Evolutionary conservation across 805 yeast genomes (phyloP).

Genomic region (Starmerella khaoyaiensis): DNA sequence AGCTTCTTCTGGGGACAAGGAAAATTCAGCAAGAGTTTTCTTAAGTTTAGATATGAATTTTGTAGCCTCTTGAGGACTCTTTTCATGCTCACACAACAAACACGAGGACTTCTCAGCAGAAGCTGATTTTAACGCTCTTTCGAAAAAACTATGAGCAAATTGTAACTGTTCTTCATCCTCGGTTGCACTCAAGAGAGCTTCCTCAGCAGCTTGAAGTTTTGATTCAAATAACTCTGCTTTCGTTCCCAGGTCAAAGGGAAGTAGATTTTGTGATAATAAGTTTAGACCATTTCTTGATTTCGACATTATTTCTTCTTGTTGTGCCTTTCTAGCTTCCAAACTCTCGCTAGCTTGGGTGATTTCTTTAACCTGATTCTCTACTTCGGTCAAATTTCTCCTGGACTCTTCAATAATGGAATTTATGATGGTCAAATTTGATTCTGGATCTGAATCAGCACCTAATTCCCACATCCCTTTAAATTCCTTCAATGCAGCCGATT

Average conservation of each 20-base stretch:
- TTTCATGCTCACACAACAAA: constrained; percentile 56
- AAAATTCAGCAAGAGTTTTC: constrained; percentile 27
- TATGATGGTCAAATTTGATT: no score
- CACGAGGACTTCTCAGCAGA: constrained; percentile 42
- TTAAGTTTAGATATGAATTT: constrained; percentile 21
- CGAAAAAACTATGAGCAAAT: constrained; percentile 57
- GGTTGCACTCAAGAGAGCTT: constrained; percentile 45
- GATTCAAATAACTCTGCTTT: constrained; percentile 25
- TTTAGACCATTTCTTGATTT: not conserved
- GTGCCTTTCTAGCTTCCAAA: no score
- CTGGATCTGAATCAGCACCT: no score
- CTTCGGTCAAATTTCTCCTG: no score
- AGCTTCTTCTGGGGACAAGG: constrained; percentile 28
- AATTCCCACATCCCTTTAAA: no score
- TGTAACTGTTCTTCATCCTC: constrained; percentile 56
- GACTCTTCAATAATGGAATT: no score
- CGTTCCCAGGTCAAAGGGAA: no score
- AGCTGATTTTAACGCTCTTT: constrained; percentile 55
- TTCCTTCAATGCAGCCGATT: no score
- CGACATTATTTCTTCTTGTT: not conserved
- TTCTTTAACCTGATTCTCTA: no score
- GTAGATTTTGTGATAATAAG: no score
- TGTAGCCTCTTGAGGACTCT: constrained; percentile 31
- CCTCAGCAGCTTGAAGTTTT: constrained; percentile 37
- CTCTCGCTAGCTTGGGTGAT: no score